Conservation (phyloP, 208 protist species). For the Herpetomonas tarakana region DNA sequence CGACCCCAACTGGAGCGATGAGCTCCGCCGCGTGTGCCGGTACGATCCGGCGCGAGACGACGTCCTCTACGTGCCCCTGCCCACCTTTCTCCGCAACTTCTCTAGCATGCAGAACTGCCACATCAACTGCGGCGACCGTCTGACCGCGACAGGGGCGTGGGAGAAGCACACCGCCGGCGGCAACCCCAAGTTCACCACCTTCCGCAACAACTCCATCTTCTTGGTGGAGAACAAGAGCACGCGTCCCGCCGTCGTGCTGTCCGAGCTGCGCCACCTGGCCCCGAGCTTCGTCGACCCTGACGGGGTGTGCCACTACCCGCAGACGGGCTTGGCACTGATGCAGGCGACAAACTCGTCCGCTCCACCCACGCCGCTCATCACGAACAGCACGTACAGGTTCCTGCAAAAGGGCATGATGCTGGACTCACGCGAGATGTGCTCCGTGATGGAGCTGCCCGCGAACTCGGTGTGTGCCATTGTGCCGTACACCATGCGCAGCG, state of each 20-base stretch:
- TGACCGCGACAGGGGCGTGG: slow-evolving; percentile 63
- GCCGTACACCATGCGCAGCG: slow-evolving; percentile 72
- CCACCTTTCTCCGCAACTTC: slow-evolving; percentile 78
- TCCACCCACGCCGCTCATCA: slow-evolving; percentile 70
- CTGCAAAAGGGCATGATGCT: slow-evolving; percentile 87
- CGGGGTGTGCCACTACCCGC: slow-evolving; percentile 76
- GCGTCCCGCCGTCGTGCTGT: slow-evolving; percentile 56
- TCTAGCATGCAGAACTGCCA: slow-evolving; percentile 75
- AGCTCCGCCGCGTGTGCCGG: slow-evolving; percentile 56
- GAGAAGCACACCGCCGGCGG: slow-evolving; percentile 56
- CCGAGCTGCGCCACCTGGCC: slow-evolving; percentile 69
- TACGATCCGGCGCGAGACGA: slow-evolving; percentile 46
- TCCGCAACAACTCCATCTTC: slow-evolving; percentile 88
- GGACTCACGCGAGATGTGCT: slow-evolving; percentile 82
- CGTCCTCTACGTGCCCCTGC: slow-evolving; percentile 66
- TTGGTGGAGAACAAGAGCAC: slow-evolving; percentile 81
- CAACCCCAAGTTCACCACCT: slow-evolving; percentile 77
- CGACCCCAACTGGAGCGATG: slow-evolving; percentile 61
- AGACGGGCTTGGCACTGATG: slow-evolving; percentile 74
- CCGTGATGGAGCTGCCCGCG: slow-evolving; percentile 63
- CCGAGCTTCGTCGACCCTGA: slow-evolving; percentile 66
- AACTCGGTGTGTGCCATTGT: slow-evolving; percentile 69
- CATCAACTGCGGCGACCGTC: slow-evolving; percentile 85
- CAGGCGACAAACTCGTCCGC: slow-evolving; percentile 42
- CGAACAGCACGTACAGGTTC: slow-evolving; percentile 75